These are phyloP conservation scores for Penicillium cinerascens DNA, from an alignment of 495 filamentous ascomycete genomes.

Conservation along the genomic window DNA sequence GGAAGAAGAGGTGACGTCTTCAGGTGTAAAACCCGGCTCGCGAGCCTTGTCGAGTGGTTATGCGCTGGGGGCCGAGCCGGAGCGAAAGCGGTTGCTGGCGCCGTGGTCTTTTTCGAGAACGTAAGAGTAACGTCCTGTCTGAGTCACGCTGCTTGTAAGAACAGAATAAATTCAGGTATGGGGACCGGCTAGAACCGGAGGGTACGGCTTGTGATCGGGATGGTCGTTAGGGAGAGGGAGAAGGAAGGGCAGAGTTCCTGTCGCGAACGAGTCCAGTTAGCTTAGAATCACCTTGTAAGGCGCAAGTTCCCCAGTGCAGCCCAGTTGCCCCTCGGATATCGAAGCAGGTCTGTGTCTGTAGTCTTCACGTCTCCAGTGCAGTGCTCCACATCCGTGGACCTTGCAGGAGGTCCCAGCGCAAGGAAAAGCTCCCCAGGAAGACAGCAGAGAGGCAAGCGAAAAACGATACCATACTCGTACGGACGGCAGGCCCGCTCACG, in stretches of 20 bases:
- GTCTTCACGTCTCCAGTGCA: background rate
- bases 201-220: constrained; percentile 6
- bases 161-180: background rate
- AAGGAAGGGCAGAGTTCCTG: constrained; percentile 4
- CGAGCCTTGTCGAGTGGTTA: background rate
- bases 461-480: background rate
- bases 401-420: background rate
- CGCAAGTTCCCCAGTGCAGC: background rate
- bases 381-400: background rate
- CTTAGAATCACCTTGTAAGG: background rate
- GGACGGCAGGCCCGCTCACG: background rate
- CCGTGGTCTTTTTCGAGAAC: background rate
- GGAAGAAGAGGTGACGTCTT: background rate
- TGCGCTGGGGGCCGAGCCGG: background rate
- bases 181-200: constrained; percentile 15
- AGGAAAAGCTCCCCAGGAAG: background rate
- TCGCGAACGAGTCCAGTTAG: constrained; percentile 7
- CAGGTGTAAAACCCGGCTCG: background rate
- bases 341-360: background rate
- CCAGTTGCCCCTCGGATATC: background rate
- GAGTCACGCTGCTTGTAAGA: constrained; percentile 1
- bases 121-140: background rate
- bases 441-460: background rate
- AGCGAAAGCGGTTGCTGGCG: background rate
- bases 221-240: constrained; percentile 6